Conservation (phyloP, 2,329 filamentous ascomycete genomes). For the Neofusicoccum sp. region DNA sequence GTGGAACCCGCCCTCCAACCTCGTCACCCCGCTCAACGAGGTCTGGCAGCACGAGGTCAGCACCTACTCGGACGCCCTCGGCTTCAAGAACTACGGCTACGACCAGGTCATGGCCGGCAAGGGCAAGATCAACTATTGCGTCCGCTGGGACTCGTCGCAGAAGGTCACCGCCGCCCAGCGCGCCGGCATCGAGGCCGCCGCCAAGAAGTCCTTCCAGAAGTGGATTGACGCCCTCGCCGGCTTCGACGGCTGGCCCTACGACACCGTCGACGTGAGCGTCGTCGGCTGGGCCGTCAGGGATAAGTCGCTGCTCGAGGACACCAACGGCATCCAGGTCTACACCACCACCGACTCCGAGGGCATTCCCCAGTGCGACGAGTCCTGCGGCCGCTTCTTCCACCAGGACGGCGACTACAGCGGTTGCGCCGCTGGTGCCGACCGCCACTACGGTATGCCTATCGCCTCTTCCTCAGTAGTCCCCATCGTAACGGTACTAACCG, state of each 20-base stretch:
- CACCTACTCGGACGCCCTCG: constrained; percentile 30
- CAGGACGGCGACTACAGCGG: constrained; percentile 45
- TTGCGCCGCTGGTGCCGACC: constrained; percentile 42
- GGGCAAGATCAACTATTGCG: constrained; percentile 46
- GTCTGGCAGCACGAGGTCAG: constrained; percentile 32
- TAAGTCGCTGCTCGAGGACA: constrained; percentile 42
- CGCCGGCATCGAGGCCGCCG: constrained; percentile 38
- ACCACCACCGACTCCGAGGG: constrained; percentile 45
- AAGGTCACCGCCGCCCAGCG: constrained; percentile 45
- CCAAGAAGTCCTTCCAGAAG: constrained; percentile 42
- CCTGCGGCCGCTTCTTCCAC: constrained; percentile 51
- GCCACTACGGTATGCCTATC: constrained; percentile 40
- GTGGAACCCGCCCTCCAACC: constrained; percentile 32
- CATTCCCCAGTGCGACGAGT: constrained; percentile 45
- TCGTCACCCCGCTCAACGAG: constrained; percentile 29
- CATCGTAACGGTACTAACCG: neutral
- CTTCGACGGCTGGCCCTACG: constrained; percentile 49
- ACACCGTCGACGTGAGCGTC: constrained; percentile 44
- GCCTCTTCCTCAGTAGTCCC: neutral
- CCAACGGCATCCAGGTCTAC: constrained; percentile 44
- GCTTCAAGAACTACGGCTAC: constrained; percentile 37
- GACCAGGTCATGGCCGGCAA: constrained; percentile 32
- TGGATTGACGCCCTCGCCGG: constrained; percentile 50
- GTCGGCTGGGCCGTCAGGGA: constrained; percentile 50
- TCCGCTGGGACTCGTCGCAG: constrained; percentile 48